phyloP scores from a whole-genome alignment of 106 monocot genomes.

The Acanthochlamys bracteata region DNA sequence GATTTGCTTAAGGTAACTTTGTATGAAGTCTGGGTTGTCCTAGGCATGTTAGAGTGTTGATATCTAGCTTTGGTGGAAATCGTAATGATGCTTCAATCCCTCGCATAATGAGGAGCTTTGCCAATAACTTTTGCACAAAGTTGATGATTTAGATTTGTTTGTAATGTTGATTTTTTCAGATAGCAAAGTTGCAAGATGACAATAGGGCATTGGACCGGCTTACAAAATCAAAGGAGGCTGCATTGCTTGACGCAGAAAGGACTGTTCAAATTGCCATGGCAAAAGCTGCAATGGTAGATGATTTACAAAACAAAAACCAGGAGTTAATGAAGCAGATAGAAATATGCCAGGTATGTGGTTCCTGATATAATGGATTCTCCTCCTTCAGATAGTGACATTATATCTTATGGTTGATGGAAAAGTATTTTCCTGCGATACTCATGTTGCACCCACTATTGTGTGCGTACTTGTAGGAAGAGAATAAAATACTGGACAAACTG shows the following conservation, averaged over 20 bases:
- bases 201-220: slow-evolving; percentile 73
- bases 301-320: slow-evolving; percentile 69
- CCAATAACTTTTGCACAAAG: no score
- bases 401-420: background rate
- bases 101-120: no score
- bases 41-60: no score
- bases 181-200: slow-evolving; percentile 72
- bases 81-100: no score
- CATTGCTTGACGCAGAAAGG: slow-evolving; percentile 67
- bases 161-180: slow-evolving; percentile 8
- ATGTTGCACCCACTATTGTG: background rate
- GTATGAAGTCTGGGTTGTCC: no score
- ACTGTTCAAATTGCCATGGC: slow-evolving; percentile 11
- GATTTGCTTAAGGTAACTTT: no score
- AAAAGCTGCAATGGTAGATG: slow-evolving; percentile 4
- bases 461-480: slow-evolving; percentile 53
- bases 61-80: no score
- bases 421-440: background rate
- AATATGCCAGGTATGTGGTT: slow-evolving; percentile 55
- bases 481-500: slow-evolving; percentile 81
- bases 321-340: slow-evolving; percentile 80
- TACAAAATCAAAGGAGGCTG: slow-evolving; percentile 76
- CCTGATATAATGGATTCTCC: background rate
- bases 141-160: background rate
- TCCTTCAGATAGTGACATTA: no score